Evolutionary conservation across 1,139 yeast genomes (phyloP), one percentile per base, ranked within the genome.

Genomic region (Suhomyces chickasaworum): DNA sequence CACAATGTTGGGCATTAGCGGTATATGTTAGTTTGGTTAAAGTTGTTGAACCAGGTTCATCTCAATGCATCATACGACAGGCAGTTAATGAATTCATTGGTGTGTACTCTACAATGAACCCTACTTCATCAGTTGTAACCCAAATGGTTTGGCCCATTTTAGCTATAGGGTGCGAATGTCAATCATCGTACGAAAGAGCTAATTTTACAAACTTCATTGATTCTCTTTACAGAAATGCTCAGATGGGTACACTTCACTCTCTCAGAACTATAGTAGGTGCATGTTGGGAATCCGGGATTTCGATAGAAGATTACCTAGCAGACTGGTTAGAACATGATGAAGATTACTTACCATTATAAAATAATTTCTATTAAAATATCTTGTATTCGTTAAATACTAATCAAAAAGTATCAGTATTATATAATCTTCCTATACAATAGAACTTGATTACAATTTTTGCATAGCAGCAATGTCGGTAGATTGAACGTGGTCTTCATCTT

Each of bases 401-500:
- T 37, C 2, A 17, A 16, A 15, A 18, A 27, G 22, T 25, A 32
- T 46, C 37, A 47, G 45, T 41, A 41, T 47, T 46, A 45, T 45
- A 42, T 45, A 31, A 44, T 41, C 45, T 43, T 47, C 43, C 57
- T 51, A 53, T 51, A 51, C 59, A 56, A 54, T 57, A 54, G 58
- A 56, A 40, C 16, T 39, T 35, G 43, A 39, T 84, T 89, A 91
- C 78, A 91, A 83, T 81, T 91, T 91, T 78, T 81, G 89, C 97
- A 91, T 91, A 76, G 98, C 98, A 77, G 95, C 97, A 73, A 91
- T 74, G 76, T 91, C 98, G 58, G 96, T 86, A 62, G 98, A 91
- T 84, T 93, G 99, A 67, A 93, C 97, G 79, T 90, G 95, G 80
- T 93, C 99, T 83, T 93, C 99, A 72, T 87, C 95, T 68, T 86